Base-by-base conservation (phyloP, 257 asterid genomes). In the Gynochthodes officinalis region DNA sequence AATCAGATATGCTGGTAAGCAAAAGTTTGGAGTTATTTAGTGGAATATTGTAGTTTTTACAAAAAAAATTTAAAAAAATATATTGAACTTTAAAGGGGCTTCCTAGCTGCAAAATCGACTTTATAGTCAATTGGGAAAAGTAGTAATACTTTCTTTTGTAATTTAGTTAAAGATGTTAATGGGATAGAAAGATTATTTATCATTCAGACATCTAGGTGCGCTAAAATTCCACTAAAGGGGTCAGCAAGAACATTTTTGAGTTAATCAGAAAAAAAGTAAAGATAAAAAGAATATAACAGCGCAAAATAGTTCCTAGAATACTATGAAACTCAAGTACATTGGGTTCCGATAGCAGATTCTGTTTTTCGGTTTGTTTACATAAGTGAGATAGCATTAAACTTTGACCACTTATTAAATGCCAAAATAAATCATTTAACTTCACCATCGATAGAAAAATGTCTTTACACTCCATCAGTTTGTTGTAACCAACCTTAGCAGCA, bases 401-500 rank as follows among this genome's bases (percentile, higher is more conserved):
- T 5, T 39, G 9, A 18, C 33, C 25, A 28, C 27, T 52, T 32
- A 8, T 11, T n/a, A 46, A n/a, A 48, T 46, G 59, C n/a, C 66
- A 60, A 32, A 50, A 61, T 23, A 25, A 60, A 52, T 35, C 39
- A n/a, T n/a, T n/a, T n/a, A n/a, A n/a, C n/a, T 62, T 32, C 28
- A 12, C 32, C 53, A 44, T 9, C 5, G 3, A 12, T n/a, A 43
- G 39, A 64, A n/a, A 65, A 54, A 80, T 65, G 59, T 80, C 52
- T 88, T 80, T 86, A 91, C 96, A 32, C 63, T 80, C 68, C 2
- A 72, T 57, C 58, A 90, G 84, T 74, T 83, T 79, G 39, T 27
- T 54, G 68, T 84, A 90, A 48, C 93, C 96, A 80, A 75, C 82
- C 80, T 86, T 86, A 19, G 97, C 96, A 57, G 96, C 96, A 73